Percentiles rank a stretch among this genome's conserved stretches.
Conservation (phyloP, 257 asterid genomes). For the Solanum ossicruentum region DNA sequence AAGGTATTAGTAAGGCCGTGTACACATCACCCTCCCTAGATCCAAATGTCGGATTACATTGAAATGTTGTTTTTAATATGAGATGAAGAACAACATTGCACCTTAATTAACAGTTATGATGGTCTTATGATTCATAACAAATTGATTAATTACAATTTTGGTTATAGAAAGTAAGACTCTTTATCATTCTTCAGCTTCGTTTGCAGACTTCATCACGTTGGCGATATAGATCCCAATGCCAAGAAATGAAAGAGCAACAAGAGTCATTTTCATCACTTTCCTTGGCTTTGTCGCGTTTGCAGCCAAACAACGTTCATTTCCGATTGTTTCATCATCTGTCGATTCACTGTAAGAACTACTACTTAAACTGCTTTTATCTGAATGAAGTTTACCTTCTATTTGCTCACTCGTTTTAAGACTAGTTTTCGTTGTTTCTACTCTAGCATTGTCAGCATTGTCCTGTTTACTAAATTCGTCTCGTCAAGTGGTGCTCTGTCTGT, state of each 20-base stretch:
- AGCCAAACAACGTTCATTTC: constrained; percentile 12
- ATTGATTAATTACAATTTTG: background rate
- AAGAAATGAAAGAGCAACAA: constrained; percentile 23
- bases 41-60: background rate
- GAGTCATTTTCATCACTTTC: constrained; percentile 12
- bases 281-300: constrained; percentile 28
- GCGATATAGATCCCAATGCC: constrained; percentile 25
- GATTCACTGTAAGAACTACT: background rate
- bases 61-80: background rate
- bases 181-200: constrained; percentile 1
- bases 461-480: constrained; percentile 1
- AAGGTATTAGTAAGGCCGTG: background rate
- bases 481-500: background rate
- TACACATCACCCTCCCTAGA: background rate
- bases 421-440: background rate
- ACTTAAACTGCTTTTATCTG: background rate
- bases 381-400: background rate
- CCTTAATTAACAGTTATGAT: background rate
- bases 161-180: background rate
- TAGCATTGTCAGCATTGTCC: background rate
- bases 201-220: constrained; percentile 17
- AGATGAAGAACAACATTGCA: background rate
- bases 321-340: background rate
- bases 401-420: background rate
- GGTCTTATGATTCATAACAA: background rate